A percentile compares a stretch with the other conserved stretches of the same genome.
Evolutionary conservation across 2,329 filamentous ascomycete species (phyloP).

Genomic region (Colletotrichum musae): DNA sequence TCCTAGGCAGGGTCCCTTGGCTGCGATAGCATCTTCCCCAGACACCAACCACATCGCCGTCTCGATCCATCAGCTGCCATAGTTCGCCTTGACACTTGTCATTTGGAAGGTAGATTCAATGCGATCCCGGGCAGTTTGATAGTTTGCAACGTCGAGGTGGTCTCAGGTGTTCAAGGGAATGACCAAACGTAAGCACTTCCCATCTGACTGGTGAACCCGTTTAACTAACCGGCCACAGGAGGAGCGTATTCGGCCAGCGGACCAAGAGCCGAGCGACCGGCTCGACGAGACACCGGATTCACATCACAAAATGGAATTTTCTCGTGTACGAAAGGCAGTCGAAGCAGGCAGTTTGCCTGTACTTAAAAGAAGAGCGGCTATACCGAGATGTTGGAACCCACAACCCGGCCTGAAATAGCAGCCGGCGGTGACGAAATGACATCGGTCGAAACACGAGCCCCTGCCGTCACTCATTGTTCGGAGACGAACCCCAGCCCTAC

Average conservation of each 20-base stretch:
- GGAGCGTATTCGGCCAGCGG: neutral
- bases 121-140: too few species aligned
- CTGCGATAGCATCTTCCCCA: too few species aligned
- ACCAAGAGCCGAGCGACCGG: neutral
- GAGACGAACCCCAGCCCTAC: conserved; percentile 8
- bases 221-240: too few species aligned
- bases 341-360: neutral
- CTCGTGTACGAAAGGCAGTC: neutral
- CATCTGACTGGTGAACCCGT: too few species aligned
- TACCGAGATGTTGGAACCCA: conserved; percentile 24
- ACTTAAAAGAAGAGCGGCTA: conserved; percentile 17
- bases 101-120: too few species aligned
- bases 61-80: too few species aligned
- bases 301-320: conserved; percentile 9
- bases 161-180: too few species aligned
- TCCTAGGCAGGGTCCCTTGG: too few species aligned
- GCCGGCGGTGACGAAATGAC: conserved; percentile 19
- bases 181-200: too few species aligned
- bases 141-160: too few species aligned
- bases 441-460: conserved; percentile 21
- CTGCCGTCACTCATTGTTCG: neutral
- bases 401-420: conserved; percentile 20
- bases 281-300: conserved; percentile 1
- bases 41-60: too few species aligned
- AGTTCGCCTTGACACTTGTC: too few species aligned